A percentile compares a stretch with the other conserved stretches of the same genome.
phyloP scores from a whole-genome alignment of 2,329 filamentous ascomycete species.

The Ramularia collo-cygni region DNA sequence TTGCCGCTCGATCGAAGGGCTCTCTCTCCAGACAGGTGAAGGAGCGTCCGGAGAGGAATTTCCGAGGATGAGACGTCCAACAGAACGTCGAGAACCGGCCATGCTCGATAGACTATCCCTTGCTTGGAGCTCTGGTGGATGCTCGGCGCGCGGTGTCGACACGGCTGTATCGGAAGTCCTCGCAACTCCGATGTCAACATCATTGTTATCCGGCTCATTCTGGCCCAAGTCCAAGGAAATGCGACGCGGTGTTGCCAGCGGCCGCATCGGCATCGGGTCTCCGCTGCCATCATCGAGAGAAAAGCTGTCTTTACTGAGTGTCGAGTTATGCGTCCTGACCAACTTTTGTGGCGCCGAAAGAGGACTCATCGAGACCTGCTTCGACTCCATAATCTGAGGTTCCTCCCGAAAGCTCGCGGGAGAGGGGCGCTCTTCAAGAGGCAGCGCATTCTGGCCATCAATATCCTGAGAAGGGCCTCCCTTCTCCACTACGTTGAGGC shows the following conservation, averaged over 20 bases:
- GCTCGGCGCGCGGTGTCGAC: conserved; percentile 10
- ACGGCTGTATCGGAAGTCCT: conserved; percentile 33
- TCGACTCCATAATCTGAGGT: conserved; percentile 2
- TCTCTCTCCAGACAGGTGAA: conserved; percentile 3
- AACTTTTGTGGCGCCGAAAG: not conserved
- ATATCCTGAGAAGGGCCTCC: no score
- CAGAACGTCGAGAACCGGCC: conserved; percentile 8
- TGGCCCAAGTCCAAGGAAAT: conserved; percentile 6
- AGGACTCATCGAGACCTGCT: not conserved
- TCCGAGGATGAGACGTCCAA: conserved; percentile 14
- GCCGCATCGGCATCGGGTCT: not conserved
- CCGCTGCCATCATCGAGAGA: conserved; percentile 7
- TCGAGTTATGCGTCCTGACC: conserved; percentile 1
- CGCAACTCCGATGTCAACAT: conserved; percentile 34
- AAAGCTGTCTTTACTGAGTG: conserved; percentile 8
- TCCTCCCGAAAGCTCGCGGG: conserved; percentile 1
- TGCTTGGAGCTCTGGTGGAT: conserved; percentile 9
- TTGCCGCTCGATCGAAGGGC: conserved; percentile 2
- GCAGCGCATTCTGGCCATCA: no score
- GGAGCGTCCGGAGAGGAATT: conserved; percentile 5
- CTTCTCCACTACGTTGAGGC: no score
- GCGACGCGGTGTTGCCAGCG: conserved; percentile 4
- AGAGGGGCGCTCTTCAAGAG: not conserved
- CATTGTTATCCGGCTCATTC: conserved; percentile 4
- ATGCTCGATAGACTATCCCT: conserved; percentile 16